Percentiles rank a stretch among this genome's conserved stretches.
Evolutionary conservation across 768 basidiomycete genomes (phyloP).

Genomic region (Gelatoporia subvermispora): DNA sequence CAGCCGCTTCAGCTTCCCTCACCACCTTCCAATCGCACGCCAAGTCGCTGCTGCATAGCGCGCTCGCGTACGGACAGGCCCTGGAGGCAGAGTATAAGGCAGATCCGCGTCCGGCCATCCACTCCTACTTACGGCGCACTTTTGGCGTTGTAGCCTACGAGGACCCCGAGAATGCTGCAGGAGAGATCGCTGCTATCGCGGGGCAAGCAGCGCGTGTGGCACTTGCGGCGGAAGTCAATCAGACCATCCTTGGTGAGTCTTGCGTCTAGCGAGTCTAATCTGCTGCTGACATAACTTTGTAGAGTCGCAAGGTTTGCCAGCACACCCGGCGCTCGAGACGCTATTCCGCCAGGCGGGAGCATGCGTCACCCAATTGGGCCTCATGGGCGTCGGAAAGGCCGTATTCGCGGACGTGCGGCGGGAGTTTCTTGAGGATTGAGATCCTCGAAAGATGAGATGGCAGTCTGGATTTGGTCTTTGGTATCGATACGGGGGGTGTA

Average conservation of each 20-base stretch:
- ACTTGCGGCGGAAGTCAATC: slow-evolving; percentile 74
- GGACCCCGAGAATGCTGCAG: slow-evolving; percentile 64
- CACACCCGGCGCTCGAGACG: slow-evolving; percentile 67
- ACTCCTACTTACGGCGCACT: slow-evolving; percentile 64
- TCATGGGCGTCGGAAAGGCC: slow-evolving; percentile 68
- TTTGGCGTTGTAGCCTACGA: slow-evolving; percentile 79
- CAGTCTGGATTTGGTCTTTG: not conserved
- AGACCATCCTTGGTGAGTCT: slow-evolving; percentile 67
- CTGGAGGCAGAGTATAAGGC: slow-evolving; percentile 65
- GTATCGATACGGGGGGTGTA: slow-evolving; percentile 1
- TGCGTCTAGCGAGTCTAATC: not conserved
- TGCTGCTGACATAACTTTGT: not conserved
- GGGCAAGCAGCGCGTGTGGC: slow-evolving; percentile 60
- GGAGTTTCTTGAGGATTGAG: slow-evolving; percentile 55
- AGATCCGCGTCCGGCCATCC: slow-evolving; percentile 59
- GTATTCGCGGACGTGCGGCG: slow-evolving; percentile 77
- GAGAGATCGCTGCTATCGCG: slow-evolving; percentile 61
- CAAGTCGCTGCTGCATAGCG: slow-evolving; percentile 55
- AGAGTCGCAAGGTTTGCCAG: slow-evolving; percentile 79
- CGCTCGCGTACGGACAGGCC: slow-evolving; percentile 70
- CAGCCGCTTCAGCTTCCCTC: slow-evolving; percentile 19
- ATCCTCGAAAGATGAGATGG: not conserved
- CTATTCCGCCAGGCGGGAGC: slow-evolving; percentile 72
- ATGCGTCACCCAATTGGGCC: slow-evolving; percentile 64
- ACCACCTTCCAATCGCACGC: slow-evolving; percentile 18